phyloP scores from a whole-genome alignment of 1,284 basidiomycete species.

The Irpex sp. region DNA sequence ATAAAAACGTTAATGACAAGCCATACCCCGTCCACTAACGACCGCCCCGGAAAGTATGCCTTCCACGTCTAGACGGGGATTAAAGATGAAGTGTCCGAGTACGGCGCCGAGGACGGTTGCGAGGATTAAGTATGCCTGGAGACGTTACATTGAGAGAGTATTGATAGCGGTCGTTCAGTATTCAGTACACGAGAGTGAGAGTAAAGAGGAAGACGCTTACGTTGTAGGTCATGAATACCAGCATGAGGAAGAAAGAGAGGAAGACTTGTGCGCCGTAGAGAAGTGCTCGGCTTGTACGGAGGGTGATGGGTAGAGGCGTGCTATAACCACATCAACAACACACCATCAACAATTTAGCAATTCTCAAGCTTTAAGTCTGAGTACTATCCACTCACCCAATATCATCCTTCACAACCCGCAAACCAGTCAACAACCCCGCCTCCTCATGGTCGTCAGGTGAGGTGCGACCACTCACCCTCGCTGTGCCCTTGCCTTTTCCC shows the following conservation, averaged over 20 bases:
- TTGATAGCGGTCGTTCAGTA: background rate
- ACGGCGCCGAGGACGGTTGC: slow-evolving; percentile 71
- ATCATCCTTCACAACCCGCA: slow-evolving; percentile 31
- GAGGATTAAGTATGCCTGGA: slow-evolving; percentile 73
- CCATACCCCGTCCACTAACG: slow-evolving; percentile 52
- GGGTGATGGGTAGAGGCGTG: slow-evolving; percentile 42
- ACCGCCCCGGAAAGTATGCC: slow-evolving; percentile 42
- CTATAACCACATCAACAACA: slow-evolving; percentile 27
- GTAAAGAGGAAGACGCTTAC: slow-evolving; percentile 36
- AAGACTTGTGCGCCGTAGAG: slow-evolving; percentile 67
- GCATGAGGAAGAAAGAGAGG: slow-evolving; percentile 83
- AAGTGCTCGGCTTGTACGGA: slow-evolving; percentile 54
- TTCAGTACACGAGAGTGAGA: background rate
- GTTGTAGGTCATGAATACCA: slow-evolving; percentile 88
- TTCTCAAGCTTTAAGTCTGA: background rate
- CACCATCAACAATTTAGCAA: background rate
- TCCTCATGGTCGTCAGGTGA: slow-evolving; percentile 47
- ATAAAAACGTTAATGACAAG: slow-evolving; percentile 56
- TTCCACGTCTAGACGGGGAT: slow-evolving; percentile 54
- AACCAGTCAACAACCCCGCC: slow-evolving; percentile 50
- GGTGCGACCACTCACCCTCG: slow-evolving; percentile 38
- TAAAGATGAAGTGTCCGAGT: slow-evolving; percentile 71
- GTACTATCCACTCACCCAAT: slow-evolving; percentile 37
- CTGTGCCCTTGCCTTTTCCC: slow-evolving; percentile 40
- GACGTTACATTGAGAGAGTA: background rate